Evolutionary conservation across 2,329 filamentous ascomycete species (phyloP).

Genomic region (Albifimbria verrucaria): DNA sequence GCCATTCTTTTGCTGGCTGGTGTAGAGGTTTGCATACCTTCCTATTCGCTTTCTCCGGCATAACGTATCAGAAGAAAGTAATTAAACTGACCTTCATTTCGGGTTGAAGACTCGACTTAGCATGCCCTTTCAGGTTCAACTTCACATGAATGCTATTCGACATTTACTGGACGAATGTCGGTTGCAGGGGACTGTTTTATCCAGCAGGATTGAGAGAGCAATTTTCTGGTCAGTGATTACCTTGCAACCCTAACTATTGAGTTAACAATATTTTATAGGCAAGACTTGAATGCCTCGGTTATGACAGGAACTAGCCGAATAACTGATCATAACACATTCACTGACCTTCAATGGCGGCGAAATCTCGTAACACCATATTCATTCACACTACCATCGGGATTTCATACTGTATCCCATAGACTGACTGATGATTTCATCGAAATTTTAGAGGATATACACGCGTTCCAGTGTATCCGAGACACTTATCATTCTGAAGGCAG

Average conservation of each 20-base stretch:
- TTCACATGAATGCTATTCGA: slow-evolving; percentile 37
- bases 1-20: slow-evolving; percentile 40
- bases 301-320: slow-evolving; percentile 35
- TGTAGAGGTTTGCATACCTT: slow-evolving; percentile 30
- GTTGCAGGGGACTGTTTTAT: slow-evolving; percentile 24
- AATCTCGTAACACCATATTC: slow-evolving; percentile 23
- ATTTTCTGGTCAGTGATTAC: slow-evolving; percentile 36
- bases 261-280: slow-evolving; percentile 23
- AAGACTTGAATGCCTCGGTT: slow-evolving; percentile 38
- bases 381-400: slow-evolving; percentile 31
- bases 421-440: slow-evolving; percentile 28
- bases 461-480: slow-evolving; percentile 35
- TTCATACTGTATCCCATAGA: slow-evolving; percentile 18
- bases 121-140: slow-evolving; percentile 31
- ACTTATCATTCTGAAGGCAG: slow-evolving; percentile 6
- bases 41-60: too few relatives aligned
- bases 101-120: slow-evolving; percentile 33
- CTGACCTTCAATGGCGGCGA: slow-evolving; percentile 36
- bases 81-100: slow-evolving; percentile 6
- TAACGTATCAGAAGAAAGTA: background rate
- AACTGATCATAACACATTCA: slow-evolving; percentile 36
- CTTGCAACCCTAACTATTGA: slow-evolving; percentile 3
- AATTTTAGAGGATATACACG: slow-evolving; percentile 34
- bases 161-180: slow-evolving; percentile 30
- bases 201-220: slow-evolving; percentile 38